Evolutionary conservation across 1,284 basidiomycete species (phyloP), one percentile per base, ranked within the genome.

Genomic region (Ceratobasidium sp.): DNA sequence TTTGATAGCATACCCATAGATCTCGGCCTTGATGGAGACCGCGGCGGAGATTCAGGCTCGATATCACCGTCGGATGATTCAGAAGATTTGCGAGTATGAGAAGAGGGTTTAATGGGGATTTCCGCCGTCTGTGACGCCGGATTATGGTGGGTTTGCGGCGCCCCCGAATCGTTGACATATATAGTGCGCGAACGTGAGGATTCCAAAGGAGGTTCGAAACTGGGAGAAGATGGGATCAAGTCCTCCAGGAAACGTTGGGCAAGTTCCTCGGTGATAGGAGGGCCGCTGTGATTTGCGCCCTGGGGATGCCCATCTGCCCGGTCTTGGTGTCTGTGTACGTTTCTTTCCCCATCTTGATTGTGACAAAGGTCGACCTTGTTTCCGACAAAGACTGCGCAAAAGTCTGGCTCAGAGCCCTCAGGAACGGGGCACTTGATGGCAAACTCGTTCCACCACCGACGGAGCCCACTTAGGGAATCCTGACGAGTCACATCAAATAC

Each of bases 381-480:
- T 58, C 91, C 92, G 1, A 93, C 91, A 7, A 92, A 82, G 7
- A 89, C 85, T 70, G 86, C 87, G 73, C 89, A 90, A 75, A 87
- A 93, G 35, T 86, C 83, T 2, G 70, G 43, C 50, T 83, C 81
- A 49, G 84, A 75, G 20, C 87, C 86, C 43, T 85, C 87, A 3
- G 79, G 77, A 49, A 93, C 79, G 0, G 89, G 90, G 7, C 64
- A 88, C 87, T 55, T 82, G 79, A 57, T 85, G 82, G 64, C 79
- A 78, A 93, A 94, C 73, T 91, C 87, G 29, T 80, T 75, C 89
- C 90, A 93, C 91, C 91, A 93, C 70, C 84, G 86, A n/a, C 74
- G 79, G 52, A 93, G 80, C 0, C 83, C 81, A 0, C 79, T 71
- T 68, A 92, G 81, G 1, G 87, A 86, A 43, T 86, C 80, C 0